phyloP scores from a whole-genome alignment of 805 yeast genomes.

The Candida morakotiae region DNA sequence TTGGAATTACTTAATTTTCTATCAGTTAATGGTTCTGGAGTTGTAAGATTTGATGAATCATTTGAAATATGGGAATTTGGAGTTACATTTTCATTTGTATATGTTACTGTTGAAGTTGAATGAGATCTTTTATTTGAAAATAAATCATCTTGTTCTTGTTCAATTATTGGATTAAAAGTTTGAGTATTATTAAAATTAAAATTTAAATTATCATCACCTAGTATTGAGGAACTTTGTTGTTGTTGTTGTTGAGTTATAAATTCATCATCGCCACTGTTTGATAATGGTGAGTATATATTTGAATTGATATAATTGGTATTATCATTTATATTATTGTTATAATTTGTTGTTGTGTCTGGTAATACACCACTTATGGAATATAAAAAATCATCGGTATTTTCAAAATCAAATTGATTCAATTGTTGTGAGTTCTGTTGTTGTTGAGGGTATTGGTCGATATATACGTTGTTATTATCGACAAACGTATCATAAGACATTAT shows the following conservation, averaged over 20 bases:
- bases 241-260: conserved; percentile 1
- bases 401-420: conserved; percentile 18
- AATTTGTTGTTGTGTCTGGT: conserved; percentile 6
- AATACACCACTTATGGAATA: conserved; percentile 23
- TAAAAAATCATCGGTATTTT: conserved; percentile 26
- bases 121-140: conserved; percentile 4
- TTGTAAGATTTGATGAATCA: conserved; percentile 12
- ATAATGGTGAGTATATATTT: conserved; percentile 6
- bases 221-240: conserved; percentile 1
- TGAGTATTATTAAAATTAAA: not conserved
- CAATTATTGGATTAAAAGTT: not conserved
- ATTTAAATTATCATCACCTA: not conserved
- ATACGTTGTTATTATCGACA: not conserved
- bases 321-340: conserved; percentile 4
- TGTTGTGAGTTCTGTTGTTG: not conserved
- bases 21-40: conserved; percentile 13
- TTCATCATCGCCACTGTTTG: conserved; percentile 8
- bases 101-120: conserved; percentile 6
- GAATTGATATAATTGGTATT: conserved; percentile 5
- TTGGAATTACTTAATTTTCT: not conserved
- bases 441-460: not conserved
- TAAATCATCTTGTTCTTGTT: not conserved
- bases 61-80: conserved; percentile 8
- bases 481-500: conserved; percentile 4
- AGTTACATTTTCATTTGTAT: conserved; percentile 4